A percentile compares a stretch with the other conserved stretches of the same genome.
phyloP scores from a whole-genome alignment of 768 basidiomycete species.

The Galerina sulciceps region DNA sequence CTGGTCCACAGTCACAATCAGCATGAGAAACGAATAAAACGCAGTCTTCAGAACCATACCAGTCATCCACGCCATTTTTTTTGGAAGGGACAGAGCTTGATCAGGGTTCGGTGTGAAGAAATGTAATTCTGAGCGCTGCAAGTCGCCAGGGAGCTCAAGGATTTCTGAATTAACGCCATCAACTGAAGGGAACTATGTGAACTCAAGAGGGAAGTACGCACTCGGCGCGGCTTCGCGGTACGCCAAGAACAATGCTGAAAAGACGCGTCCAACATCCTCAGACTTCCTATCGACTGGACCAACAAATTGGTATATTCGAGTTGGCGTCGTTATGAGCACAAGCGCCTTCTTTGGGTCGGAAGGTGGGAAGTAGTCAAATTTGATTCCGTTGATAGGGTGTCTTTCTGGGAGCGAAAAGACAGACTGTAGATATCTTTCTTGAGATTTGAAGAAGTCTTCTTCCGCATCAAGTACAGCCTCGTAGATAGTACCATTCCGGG shows the following conservation, averaged over 20 bases:
- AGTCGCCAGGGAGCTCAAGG: conserved; percentile 84
- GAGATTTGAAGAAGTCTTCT: conserved; percentile 91
- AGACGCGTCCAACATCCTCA: conserved; percentile 78
- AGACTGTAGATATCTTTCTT: conserved; percentile 75
- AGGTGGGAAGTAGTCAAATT: conserved; percentile 76
- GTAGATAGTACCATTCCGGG: conserved; percentile 82
- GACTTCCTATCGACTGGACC: conserved; percentile 68
- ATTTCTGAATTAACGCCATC: conserved; percentile 59
- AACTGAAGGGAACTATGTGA: conserved; percentile 4
- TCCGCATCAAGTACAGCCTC: conserved; percentile 90
- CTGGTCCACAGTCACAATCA: conserved; percentile 38
- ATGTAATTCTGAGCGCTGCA: conserved; percentile 77
- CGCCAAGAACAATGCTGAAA: conserved; percentile 70
- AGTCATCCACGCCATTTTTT: conserved; percentile 89
- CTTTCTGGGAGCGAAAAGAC: conserved; percentile 82
- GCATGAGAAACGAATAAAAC: neutral
- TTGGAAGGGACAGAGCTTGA: conserved; percentile 72
- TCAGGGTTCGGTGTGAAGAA: conserved; percentile 76
- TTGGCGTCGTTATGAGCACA: conserved; percentile 83
- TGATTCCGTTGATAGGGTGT: conserved; percentile 83
- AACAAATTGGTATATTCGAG: conserved; percentile 89
- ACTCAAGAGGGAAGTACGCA: conserved; percentile 36
- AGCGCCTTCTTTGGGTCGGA: conserved; percentile 64
- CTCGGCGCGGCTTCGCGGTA: conserved; percentile 85
- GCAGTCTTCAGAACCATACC: conserved; percentile 46